These are phyloP conservation scores for Myriosclerotinia curreyana DNA, from an alignment of 2,329 filamentous ascomycete genomes.

Conservation along the genomic window DNA sequence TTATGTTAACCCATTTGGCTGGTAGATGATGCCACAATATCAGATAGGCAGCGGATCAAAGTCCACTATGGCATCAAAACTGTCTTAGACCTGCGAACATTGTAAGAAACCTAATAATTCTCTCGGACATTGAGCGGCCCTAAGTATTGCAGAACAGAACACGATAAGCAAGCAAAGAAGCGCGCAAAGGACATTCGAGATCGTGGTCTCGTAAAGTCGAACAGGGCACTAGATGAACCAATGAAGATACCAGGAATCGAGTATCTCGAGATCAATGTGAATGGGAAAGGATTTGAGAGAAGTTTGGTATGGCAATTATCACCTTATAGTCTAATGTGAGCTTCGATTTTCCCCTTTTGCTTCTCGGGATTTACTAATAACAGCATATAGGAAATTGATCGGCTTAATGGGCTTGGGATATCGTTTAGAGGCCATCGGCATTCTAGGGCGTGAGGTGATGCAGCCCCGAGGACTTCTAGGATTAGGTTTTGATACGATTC, in stretches of 20 bases:
- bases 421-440: constrained; percentile 63
- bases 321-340: constrained; percentile 63
- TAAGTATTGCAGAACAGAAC: constrained; percentile 60
- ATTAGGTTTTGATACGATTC: constrained; percentile 66
- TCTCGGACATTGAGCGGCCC: background rate
- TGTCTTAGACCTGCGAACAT: constrained; percentile 76
- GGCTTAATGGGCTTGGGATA: constrained; percentile 63
- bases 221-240: constrained; percentile 52
- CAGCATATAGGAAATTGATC: constrained; percentile 52
- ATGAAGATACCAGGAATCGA: constrained; percentile 60
- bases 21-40: constrained; percentile 66
- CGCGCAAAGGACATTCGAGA: constrained; percentile 48
- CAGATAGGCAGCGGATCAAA: constrained; percentile 59
- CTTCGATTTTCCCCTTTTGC: too few relatives aligned
- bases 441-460: constrained; percentile 71
- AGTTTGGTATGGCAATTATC: constrained; percentile 65
- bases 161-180: constrained; percentile 64
- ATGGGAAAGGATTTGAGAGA: constrained; percentile 65
- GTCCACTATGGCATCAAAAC: constrained; percentile 63
- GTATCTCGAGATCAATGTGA: constrained; percentile 70
- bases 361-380: background rate
- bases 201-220: constrained; percentile 48
- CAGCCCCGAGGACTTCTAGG: constrained; percentile 67
- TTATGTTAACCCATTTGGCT: background rate
- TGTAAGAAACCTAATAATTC: constrained; percentile 46